Evolutionary conservation across 2,329 filamentous ascomycete species (phyloP).

Genomic region (Alternaria sp.): DNA sequence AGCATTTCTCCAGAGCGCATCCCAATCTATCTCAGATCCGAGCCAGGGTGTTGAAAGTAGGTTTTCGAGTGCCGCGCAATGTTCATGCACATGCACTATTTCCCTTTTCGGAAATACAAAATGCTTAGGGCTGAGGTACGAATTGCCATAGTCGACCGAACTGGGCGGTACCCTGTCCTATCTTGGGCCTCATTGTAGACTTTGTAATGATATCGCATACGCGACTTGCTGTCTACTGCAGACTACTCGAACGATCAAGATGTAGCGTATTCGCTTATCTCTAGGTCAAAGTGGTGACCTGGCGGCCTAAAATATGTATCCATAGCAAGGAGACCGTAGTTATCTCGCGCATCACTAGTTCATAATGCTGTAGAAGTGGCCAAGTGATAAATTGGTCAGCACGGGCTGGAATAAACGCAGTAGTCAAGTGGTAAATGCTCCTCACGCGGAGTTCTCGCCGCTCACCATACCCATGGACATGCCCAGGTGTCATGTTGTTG

Average conservation of each 20-base stretch:
- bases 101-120: background rate
- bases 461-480: background rate
- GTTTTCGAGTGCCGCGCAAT: background rate
- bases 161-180: background rate
- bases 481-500: background rate
- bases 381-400: background rate
- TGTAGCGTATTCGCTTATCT: background rate
- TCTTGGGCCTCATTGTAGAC: rapidly evolving
- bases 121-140: background rate
- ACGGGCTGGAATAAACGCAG: background rate
- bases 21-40: background rate
- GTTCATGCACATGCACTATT: background rate
- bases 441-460: background rate
- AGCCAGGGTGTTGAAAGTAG: background rate
- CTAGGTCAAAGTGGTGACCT: background rate
- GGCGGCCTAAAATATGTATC: background rate
- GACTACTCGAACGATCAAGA: background rate
- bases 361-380: background rate
- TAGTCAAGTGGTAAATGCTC: background rate
- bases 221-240: background rate
- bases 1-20: background rate
- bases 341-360: background rate
- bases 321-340: background rate
- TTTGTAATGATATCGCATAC: background rate
- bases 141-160: too few species aligned